Base-by-base conservation (phyloP, 129 eudicot genomes). In the Ambrosia trifida region DNA sequence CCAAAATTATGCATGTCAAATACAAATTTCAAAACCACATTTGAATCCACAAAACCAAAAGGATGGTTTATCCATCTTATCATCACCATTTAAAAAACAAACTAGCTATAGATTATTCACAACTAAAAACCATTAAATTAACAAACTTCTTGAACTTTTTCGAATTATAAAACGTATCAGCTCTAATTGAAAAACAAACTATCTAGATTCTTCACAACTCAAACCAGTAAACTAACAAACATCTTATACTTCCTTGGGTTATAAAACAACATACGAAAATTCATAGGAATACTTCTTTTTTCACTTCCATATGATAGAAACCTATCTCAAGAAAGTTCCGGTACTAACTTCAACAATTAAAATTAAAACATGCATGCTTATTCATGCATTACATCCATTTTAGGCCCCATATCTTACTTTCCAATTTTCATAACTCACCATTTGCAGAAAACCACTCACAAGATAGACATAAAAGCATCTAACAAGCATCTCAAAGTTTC, bases 401-500 rank as follows among this genome's bases (percentile, higher is more conserved):
- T 8, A 13, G 6, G 45, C 43, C 56, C 32, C 47, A 31, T 41
- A 28, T n/a, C 36, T 18, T 36, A 63, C 6, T 28, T 66, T 64
- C 28, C 18, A 30, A 54, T n/a, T n/a, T 52, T 45, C 20, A 31
- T 20, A 32, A 30, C 7, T 32, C 8, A 53, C 16, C 10, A 14
- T 30, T 74, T 13, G 16, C 64, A 51, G 40, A 36, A 9, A 47
- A 11, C 36, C 17, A 11, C 19, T 3, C 65, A 19, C 32, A 13
- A 14, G 41, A 30, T 38, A 8, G 0, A 24, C 54, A 70, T 10
- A 11, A 57, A 58, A 43, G 31, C 76, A 30, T 44, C 17, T 11
- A 72, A 14, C 35, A 43, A 32, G 36, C 13, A 43, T 61, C 10
- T 72, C 54, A 71, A 10, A 56, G 54, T 56, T 49, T 8, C 38